phyloP scores from a whole-genome alignment of 75 land plant species.

The Picea glauca region DNA sequence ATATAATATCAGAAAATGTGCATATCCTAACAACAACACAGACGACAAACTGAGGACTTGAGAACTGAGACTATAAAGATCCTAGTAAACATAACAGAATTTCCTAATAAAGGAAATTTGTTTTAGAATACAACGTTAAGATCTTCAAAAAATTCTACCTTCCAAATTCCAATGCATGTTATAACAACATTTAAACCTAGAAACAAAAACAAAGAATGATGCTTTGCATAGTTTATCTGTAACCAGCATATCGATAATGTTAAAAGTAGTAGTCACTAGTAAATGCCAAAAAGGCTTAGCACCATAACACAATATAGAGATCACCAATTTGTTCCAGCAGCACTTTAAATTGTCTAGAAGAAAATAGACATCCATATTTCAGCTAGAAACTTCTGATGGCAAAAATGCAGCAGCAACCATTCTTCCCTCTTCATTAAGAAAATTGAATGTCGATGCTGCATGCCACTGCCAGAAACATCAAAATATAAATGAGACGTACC shows the following conservation, averaged over 20 bases:
- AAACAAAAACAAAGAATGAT: background rate
- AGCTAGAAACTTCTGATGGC: conserved; percentile 52
- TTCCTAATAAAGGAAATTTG: no score
- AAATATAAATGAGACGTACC: background rate
- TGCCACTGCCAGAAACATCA: conserved; percentile 54
- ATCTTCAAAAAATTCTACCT: no score
- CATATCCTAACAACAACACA: no score
- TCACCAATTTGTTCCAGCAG: background rate
- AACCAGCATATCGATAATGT: background rate
- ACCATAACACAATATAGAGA: background rate
- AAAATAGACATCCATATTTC: background rate
- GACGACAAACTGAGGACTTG: no score
- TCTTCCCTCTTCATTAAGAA: conserved; percentile 88
- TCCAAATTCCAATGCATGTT: no score
- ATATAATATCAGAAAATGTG: no score
- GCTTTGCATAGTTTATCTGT: background rate
- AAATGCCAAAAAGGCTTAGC: background rate
- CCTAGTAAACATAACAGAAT: no score
- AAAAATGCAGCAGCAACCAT: conserved; percentile 77
- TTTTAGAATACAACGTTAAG: no score
- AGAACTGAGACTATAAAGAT: no score
- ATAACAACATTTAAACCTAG: no score
- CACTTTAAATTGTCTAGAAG: background rate
- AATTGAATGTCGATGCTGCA: conserved; percentile 86
- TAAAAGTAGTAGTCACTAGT: background rate